Evolutionary conservation across 2,329 filamentous ascomycete genomes (phyloP), one percentile per base, ranked within the genome.

Genomic region (Talaromyces pinophilus): DNA sequence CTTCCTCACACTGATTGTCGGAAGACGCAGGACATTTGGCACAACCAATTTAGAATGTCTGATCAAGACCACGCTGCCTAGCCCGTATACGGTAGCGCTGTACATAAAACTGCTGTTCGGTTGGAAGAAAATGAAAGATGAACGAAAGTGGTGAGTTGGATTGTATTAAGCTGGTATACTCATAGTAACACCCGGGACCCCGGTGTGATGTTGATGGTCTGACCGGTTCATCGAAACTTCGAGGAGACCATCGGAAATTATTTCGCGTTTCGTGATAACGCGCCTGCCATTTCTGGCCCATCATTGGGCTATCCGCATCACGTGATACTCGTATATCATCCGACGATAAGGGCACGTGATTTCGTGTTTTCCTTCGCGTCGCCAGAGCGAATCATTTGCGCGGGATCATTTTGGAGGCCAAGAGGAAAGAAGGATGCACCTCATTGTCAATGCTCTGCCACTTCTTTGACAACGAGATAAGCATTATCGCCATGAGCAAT

Each of bases 401-500:
- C 57, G 22, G 57, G 15, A 44, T 57, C 54, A 40, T 17, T 38
- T 15, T 25, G 6, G 10, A 22, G 15, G 33, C 35, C 52, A 40
- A 55, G 25, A 11, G 33, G 10, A 48, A 30, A n/a, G 42, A 48
- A 19, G 11, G 33, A 50, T 4, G 61, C 35, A 42, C 25, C 44
- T 25, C 2, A 10, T 7, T 5, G 59, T 38, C 46, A 52, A 28
- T 15, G 28, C 17, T 35, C 35, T 28, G 44, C 33, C 35, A 62
- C 25, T 62, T 63, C 61, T 33, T 65, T 46, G 11, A 64, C 15
- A 46, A 44, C 38, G 25, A 60, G 22, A 44, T 46, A 5, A 15
- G 25, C 10, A 22, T 22, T 40, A 68, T 67, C 71, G 75, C 66
- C 72, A 80, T 81, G 79, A 79, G 78, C 73, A 61, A 81, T 81